Conservation (phyloP, 2,329 filamentous ascomycete genomes). For the Fusarium euwallaceae region DNA sequence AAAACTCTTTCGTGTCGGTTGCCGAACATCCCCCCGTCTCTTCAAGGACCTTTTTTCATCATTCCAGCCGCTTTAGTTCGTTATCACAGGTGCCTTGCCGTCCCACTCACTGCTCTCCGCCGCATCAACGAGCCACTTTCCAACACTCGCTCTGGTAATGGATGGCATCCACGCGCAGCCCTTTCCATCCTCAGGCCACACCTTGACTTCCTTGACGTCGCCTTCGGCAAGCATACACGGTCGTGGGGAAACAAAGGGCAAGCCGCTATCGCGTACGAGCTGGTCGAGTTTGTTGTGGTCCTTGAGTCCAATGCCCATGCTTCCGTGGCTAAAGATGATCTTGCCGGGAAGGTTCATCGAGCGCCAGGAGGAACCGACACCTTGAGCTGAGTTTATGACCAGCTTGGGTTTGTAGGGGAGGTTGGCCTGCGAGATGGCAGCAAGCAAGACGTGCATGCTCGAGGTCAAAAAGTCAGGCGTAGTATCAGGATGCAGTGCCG, state of each 20-base stretch:
- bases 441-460: slow-evolving; percentile 18
- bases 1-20: no score
- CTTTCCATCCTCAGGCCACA: slow-evolving; percentile 34
- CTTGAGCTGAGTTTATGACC: slow-evolving; percentile 21
- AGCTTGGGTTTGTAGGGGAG: slow-evolving; percentile 1
- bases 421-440: neutral
- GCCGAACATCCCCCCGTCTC: no score
- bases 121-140: slow-evolving; percentile 30
- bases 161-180: slow-evolving; percentile 37
- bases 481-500: slow-evolving; percentile 18
- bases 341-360: slow-evolving; percentile 28
- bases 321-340: slow-evolving; percentile 31
- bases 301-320: slow-evolving; percentile 19
- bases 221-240: slow-evolving; percentile 28
- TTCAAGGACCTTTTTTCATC: no score
- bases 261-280: slow-evolving; percentile 7
- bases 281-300: slow-evolving; percentile 29
- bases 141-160: slow-evolving; percentile 22
- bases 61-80: slow-evolving; percentile 10
- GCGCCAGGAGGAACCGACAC: slow-evolving; percentile 7
- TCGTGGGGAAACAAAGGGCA: slow-evolving; percentile 19
- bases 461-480: slow-evolving; percentile 19
- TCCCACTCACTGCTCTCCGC: slow-evolving; percentile 19
- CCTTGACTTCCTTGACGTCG: slow-evolving; percentile 7
- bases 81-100: slow-evolving; percentile 19